Evolutionary conservation across 2,329 filamentous ascomycete genomes (phyloP), one percentile per base, ranked within the genome.

Genomic region (Aureobasidium sp.): DNA sequence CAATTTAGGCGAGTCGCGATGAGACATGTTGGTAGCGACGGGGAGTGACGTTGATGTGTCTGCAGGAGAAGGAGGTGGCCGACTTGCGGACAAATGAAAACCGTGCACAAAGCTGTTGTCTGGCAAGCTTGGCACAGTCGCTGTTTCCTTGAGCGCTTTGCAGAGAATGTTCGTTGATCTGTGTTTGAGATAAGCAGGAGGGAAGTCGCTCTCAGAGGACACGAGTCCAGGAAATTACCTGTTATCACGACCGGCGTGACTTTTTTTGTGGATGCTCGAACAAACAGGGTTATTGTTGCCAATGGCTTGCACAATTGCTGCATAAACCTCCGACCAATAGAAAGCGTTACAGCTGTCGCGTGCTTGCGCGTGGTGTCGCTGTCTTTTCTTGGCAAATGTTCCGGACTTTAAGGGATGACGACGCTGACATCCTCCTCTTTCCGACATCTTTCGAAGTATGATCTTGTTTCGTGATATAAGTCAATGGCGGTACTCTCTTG

Each of bases 1-100:
- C 23, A 62, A n/a, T 32, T 56, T 62, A 4, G 60, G 60, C n/a
- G 60, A 62, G 23, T 62, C 60, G 60, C 60, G 60, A 42, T 48
- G 60, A 9, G 60, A 36, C 50, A 62, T 56, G 41, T 12, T n/a
- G 6, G 36, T 20, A 5, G n/a, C 17, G 23, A 36, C 32, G 52
- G 46, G 41, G 44, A 44, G 47, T 61, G 37, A 27, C 23, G 36
- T 42, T 32, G 32, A 9, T 1, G 55, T n/a, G 10, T 27, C 29
- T n/a, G 37, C 9, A 13, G 6, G 13, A 17, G 13, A 32, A 47
- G 13, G 37, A 57, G 29, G 37, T 57, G 39, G 23, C 53, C 34
- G 53, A 10, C 44, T 34, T 57, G n/a, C 20, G 26, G 37, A 34
- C 12, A n/a, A 57, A 23, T 26, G 53, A 3, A 34, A 36, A 17